phyloP scores from a whole-genome alignment of 768 basidiomycete genomes.

The Lentinula sp. region DNA sequence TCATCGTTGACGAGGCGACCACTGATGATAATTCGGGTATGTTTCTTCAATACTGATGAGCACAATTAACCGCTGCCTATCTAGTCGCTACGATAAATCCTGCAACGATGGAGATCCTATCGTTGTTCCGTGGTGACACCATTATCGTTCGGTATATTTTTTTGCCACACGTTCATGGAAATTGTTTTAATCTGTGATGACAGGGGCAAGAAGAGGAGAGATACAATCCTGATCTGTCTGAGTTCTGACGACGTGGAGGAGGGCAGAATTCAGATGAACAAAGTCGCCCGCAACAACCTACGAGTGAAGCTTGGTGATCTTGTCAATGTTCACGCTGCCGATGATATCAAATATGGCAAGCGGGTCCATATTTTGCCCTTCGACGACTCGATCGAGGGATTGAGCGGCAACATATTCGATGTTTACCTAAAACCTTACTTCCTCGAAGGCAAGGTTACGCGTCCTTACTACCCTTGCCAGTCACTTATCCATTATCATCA shows the following conservation, averaged over 20 bases:
- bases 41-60: not conserved
- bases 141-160: conserved; percentile 79
- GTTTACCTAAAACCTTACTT: conserved; percentile 99
- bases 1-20: conserved; percentile 92
- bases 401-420: conserved; percentile 97
- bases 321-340: conserved; percentile 91
- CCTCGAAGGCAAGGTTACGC: conserved; percentile 66
- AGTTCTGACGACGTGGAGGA: conserved; percentile 96
- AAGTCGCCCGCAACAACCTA: conserved; percentile 98
- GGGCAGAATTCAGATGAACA: conserved; percentile 97
- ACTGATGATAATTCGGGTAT: conserved; percentile 95
- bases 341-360: conserved; percentile 99
- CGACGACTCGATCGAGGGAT: conserved; percentile 96
- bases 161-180: not conserved
- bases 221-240: conserved; percentile 95
- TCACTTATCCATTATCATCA: not conserved
- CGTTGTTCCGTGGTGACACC: conserved; percentile 95
- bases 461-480: not conserved
- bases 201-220: conserved; percentile 95
- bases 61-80: conserved; percentile 12
- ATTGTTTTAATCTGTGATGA: conserved; percentile 3
- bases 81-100: conserved; percentile 92
- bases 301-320: conserved; percentile 97
- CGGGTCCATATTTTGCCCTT: conserved; percentile 95
- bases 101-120: conserved; percentile 90